Base-by-base conservation (phyloP, 352 stramenopile species). In the Globisporangium mamillatum region DNA sequence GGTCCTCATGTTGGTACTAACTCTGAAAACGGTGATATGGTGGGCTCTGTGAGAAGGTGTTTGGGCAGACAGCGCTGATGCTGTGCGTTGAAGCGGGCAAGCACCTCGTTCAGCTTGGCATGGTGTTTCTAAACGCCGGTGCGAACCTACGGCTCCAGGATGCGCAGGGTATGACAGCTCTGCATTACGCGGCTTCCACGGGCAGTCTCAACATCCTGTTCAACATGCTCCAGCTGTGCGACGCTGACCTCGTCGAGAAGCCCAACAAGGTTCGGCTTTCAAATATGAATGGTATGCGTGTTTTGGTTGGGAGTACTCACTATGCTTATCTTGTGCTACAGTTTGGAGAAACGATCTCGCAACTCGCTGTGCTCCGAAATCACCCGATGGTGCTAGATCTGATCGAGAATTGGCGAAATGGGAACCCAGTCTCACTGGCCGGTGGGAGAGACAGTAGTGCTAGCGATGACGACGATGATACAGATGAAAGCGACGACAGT, bases 31-130 rank as follows among this genome's bases (percentile, higher is more conserved):
- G 20, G 12, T 6, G 20, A 22, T 27, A 25, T 25, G 12, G 50
- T 29, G 22, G n/a, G 6, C 18, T 25, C 50, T 68, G 29, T 14
- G n/a, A 52, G 16, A 27, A 94, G 84, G 75, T 93, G 2, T 91
- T 91, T 75, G 87, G 80, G 7, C 87, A 94, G 62, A 91, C 87
- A 14, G 68, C 82, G 4, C 48, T 92, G 24, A 93, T 92, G 83
- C 27, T 92, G 9, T 91, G 84, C 50, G 65, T 88, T 24, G 83
- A 93, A 68, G 78, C 74, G 46, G 84, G 82, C 3, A 64, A 72
- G 25, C 69, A 88, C 29, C 75, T 94, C 32, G 79, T 90, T 36
- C 83, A 88, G 46, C 73, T 93, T 29, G 87, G 80, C 10, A 92
- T 93, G 81, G 74, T 89, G 25, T 84, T 93, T 60, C 64, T 94